Base-by-base conservation (phyloP, 2,329 filamentous ascomycete genomes). In the Ascochyta fabae region DNA sequence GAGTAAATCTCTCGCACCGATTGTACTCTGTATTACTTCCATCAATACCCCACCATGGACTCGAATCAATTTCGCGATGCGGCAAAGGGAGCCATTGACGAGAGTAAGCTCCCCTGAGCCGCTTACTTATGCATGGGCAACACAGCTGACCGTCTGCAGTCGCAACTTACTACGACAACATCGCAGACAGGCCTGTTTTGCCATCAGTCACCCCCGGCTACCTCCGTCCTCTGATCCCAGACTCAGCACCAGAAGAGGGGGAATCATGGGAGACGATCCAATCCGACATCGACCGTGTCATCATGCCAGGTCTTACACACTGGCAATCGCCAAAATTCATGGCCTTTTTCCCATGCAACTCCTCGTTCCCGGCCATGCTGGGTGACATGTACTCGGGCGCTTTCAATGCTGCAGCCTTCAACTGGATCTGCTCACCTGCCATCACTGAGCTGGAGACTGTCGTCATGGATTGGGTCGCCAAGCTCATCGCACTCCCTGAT, bases 311-410 rank as follows among this genome's bases (percentile, higher is more conserved):
- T 6, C 81, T 98, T 50, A 97, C 94, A 0, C 94, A 97, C 78
- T 98, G 94, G 92, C 89, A 96, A 73, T 91, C 88, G 2, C 94
- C 73, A 29, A 92, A 94, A 71, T 98, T 96, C 82, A 91, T 97
- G 86, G 94, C 94, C 40, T 98, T 96, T 81, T 98, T 95, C 78
- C 90, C 94, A 1, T 91, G 91, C 45, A 87, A 86, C 23, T 87
- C 88, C 48, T 91, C 89, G 33, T 97, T 89, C 72, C 92, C 94
- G 0, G 86, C 88, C 26, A 94, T 96, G 75, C 83, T 98, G 10
- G 94, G 92, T 19, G 94, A 98, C 78, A 87, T 98, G 80, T 98
- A 96, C 81, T 91, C 87, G 39, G 88, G 91, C 5, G 89, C 92
- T 6, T 93, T 97, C 77, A 95, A 88, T 12, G 91, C 91, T 15